A percentile compares a stretch with the other conserved stretches of the same genome.
phyloP scores from a whole-genome alignment of 2,329 filamentous ascomycete genomes.

The Fusarium odoratissimum region DNA sequence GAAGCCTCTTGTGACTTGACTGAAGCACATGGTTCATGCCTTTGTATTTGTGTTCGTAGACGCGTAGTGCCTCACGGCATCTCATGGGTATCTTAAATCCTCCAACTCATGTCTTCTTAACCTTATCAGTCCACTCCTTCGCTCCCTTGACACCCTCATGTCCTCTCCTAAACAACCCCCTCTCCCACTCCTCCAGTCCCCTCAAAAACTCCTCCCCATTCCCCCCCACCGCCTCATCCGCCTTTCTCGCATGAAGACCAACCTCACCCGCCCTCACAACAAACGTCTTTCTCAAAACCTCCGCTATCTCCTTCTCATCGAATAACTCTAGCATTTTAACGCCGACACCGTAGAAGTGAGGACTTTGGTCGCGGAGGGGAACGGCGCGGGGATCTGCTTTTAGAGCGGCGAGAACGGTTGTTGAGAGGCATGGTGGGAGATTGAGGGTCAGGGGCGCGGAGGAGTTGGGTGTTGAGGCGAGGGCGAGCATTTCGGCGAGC shows the following conservation, averaged over 20 bases:
- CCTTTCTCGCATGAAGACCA: slow-evolving; percentile 89
- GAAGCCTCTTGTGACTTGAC: neutral
- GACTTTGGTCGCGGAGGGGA: slow-evolving; percentile 82
- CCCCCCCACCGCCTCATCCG: slow-evolving; percentile 70
- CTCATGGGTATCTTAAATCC: slow-evolving; percentile 40
- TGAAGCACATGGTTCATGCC: neutral
- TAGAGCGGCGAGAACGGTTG: slow-evolving; percentile 86
- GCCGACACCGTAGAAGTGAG: slow-evolving; percentile 89
- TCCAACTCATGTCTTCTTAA: slow-evolving; percentile 49
- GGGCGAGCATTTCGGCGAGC: slow-evolving; percentile 93
- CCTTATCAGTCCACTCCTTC: slow-evolving; percentile 76
- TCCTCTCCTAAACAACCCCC: slow-evolving; percentile 77
- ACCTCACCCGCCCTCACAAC: slow-evolving; percentile 84
- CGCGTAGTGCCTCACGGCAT: slow-evolving; percentile 28
- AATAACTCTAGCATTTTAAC: slow-evolving; percentile 90
- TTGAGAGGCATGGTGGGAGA: slow-evolving; percentile 80
- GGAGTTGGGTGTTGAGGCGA: slow-evolving; percentile 65
- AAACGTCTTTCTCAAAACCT: slow-evolving; percentile 82
- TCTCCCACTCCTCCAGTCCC: slow-evolving; percentile 90
- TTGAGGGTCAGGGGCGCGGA: slow-evolving; percentile 81
- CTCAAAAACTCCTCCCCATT: slow-evolving; percentile 82
- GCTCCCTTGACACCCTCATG: slow-evolving; percentile 79
- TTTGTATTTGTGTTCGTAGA: slow-evolving; percentile 12
- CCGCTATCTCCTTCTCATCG: slow-evolving; percentile 81
- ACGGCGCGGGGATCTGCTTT: slow-evolving; percentile 91